These are phyloP conservation scores for Phaeosphaeria sp. DNA, from an alignment of 2,329 filamentous ascomycete genomes.

Conservation along the genomic window DNA sequence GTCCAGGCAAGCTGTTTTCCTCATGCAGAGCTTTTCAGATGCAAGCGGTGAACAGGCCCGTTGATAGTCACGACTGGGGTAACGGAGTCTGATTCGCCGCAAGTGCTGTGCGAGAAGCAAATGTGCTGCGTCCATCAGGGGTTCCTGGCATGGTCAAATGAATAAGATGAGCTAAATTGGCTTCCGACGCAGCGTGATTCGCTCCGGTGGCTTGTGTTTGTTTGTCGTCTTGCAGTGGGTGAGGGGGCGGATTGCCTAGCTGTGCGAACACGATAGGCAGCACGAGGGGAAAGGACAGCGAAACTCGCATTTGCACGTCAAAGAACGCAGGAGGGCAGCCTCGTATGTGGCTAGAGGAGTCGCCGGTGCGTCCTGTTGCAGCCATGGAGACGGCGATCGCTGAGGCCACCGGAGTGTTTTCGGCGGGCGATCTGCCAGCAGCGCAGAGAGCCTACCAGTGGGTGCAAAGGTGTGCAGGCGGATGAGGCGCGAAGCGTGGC, in stretches of 20 bases:
- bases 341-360: conserved; percentile 12
- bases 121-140: conserved; percentile 15
- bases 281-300: background rate
- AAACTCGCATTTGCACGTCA: conserved; percentile 11
- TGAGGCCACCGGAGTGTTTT: conserved; percentile 11
- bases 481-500: background rate
- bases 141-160: conserved; percentile 37
- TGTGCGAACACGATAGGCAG: background rate
- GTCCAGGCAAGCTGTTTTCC: conserved; percentile 10
- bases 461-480: background rate
- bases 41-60: conserved; percentile 7
- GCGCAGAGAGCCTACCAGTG: background rate
- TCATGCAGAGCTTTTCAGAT: conserved; percentile 27
- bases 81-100: background rate
- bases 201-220: conserved; percentile 13
- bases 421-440: conserved; percentile 17
- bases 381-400: conserved; percentile 10
- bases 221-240: conserved; percentile 8
- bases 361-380: conserved; percentile 1
- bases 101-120: conserved; percentile 11
- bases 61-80: background rate
- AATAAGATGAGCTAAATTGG: conserved; percentile 32
- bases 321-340: conserved; percentile 11
- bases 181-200: conserved; percentile 12
- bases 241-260: background rate